Evolutionary conservation across 495 filamentous ascomycete species (phyloP), one percentile per base, ranked within the genome.

Genomic region (Talaromyces nanjingensis): DNA sequence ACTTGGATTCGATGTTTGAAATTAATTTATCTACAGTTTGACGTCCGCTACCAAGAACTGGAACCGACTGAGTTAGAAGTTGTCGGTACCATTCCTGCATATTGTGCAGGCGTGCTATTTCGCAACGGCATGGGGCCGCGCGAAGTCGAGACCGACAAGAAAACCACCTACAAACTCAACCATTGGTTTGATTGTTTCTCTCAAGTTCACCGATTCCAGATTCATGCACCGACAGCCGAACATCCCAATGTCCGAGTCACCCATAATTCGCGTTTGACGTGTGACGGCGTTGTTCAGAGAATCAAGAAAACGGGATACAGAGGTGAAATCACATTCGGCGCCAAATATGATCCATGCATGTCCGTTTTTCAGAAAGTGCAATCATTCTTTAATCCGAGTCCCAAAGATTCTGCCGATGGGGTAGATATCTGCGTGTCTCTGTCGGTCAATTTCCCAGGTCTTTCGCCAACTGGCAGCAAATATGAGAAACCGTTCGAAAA

Each of bases 111-210:
- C 5, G 76, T 79, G 1, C 78, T 94, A 4, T 92, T 88, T 67
- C 83, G 91, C 4, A 93, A 87, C 3, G 90, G 90, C 0, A 89
- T 88, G 0, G 87, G 89, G 0, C 76, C 79, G 18, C 81, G 81
- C 64, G 82, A 81, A 63, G 69, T 89, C 7, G 73, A 86, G 52
- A 79, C 79, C 16, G 80, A 85, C 16, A 73, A 82, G 0, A 83
- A 82, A 33, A 80, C 79, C 1, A 83, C 80, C 0, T 84, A 84
- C 66, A 72, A 76, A 29, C 73, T 84, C 7, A 81, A 73, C 0
- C 91, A 94, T 69, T 94, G 90, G 91, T 91, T 92, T 64, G 87
- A 92, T 71, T 86, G 88, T n/a, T 85, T 92, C 52, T 80, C 80
- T n/a, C 87, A 91, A 64, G 85, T 84, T 2, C 89, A 92, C 67